Evolutionary conservation across 2,329 filamentous ascomycete genomes (phyloP).

Genomic region (Aspergillus pseudotamarii): DNA sequence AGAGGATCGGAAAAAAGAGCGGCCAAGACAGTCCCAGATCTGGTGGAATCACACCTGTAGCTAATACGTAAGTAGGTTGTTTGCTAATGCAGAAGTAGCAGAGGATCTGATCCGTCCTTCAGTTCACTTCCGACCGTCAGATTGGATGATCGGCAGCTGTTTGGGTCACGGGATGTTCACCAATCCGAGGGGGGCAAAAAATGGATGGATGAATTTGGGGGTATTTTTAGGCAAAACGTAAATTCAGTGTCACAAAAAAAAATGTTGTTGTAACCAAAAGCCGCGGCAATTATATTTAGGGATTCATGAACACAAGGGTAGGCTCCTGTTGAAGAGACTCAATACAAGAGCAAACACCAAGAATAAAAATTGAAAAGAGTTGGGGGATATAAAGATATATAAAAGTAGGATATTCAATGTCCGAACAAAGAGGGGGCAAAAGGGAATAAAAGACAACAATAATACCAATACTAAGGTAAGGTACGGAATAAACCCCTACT

Average conservation of each 20-base stretch:
- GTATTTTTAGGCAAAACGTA: background rate
- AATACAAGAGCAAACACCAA: background rate
- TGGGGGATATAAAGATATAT: background rate
- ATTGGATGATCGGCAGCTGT: constrained; percentile 13
- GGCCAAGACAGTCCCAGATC: constrained; percentile 26
- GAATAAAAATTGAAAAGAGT: background rate
- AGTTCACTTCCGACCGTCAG: constrained; percentile 12
- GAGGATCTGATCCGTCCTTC: constrained; percentile 4
- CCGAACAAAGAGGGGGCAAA: background rate
- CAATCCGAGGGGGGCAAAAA: constrained; percentile 3
- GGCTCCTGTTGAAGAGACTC: background rate
- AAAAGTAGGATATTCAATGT: background rate
- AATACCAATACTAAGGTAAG: constrained; percentile 8
- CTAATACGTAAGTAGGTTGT: background rate
- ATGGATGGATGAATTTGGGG: background rate
- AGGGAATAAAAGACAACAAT: constrained; percentile 3
- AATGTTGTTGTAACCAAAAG: background rate
- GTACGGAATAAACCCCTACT: background rate
- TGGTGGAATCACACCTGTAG: constrained; percentile 8
- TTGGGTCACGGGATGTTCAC: constrained; percentile 17
- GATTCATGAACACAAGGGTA: background rate
- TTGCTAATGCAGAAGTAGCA: constrained; percentile 2
- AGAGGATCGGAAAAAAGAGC: constrained; percentile 29
- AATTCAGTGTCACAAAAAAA: background rate
- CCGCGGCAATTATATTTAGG: background rate